Base-by-base conservation (phyloP, 1,284 basidiomycete species). In the Inonotus obliquus region DNA sequence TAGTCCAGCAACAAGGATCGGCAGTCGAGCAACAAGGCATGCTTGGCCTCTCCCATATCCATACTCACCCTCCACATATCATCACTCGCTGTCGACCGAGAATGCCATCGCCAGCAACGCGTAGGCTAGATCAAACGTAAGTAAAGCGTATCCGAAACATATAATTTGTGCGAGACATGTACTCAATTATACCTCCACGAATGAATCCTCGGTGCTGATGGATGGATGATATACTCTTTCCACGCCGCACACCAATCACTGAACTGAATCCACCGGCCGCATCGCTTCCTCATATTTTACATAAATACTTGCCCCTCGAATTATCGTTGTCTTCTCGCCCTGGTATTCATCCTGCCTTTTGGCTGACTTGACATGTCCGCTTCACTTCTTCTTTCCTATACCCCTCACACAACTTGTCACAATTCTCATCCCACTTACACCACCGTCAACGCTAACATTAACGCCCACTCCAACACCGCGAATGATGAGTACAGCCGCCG, bases 41-140 rank as follows among this genome's bases (percentile, higher is more conserved):
- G 45, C 21, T 51, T 47, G n/a, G 23, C 29, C 1, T 29, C 41
- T 23, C 25, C 38, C 48, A 45, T 51, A 23, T 17, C 17, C 21
- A 25, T 38, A 35, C 54, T 38, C 44, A 41, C 27, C 27, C 7
- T 48, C 39, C 54, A 6, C 19, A 38, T 38, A 38, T 41, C 39
- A 41, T 39, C 59, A 25, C 29, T 21, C 32, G 19, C 41, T 19
- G 21, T 25, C 17, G 54, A 37, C 44, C 9, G n/a, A 48, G 14
- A 29, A 64, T 64, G 63, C 63, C 63, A 2, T 64, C 63, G 1
- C 63, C 63, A 21, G 63, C 63, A 19, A 35, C 60, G 59, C 59
- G 48, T 11, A 48, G 57, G 23, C 54, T 64, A 21, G 63, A 63
- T 38, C 54, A 56, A 51, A 35, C 49, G 59, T 64, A 37, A 23